Evolutionary conservation across 2,329 filamentous ascomycete species (phyloP), one percentile per base, ranked within the genome.

Genomic region (Beauveria sp.): DNA sequence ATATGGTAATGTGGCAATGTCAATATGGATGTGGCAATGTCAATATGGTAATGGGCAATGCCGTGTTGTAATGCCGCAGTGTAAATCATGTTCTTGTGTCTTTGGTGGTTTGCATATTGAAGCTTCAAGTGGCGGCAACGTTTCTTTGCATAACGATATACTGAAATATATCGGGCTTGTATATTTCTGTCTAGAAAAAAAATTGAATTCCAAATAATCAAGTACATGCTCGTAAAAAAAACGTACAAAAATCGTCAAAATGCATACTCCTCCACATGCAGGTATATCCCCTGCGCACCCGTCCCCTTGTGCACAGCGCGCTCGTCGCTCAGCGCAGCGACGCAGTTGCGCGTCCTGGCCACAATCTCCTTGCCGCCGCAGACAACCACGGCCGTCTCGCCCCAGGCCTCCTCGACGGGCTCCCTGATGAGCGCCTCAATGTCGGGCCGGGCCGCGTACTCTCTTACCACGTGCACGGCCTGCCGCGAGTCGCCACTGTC

Each of bases 291-390:
- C 68, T 87, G 84, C 0, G 84, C 84, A 1, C 83, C 84, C 0
- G 83, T 86, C 5, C 84, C 84, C 69, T 87, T 87, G 68, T 87
- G 84, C 24, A 87, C 84, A 0, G 81, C 84, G 46, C 84, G 73
- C 72, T 87, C 84, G 66, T 87, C 83, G 59, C 82, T 84, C 64
- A 87, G 64, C 34, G 72, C 73, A 2, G 80, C 79, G 3, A 87
- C 83, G 62, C 76, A 80, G 65, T 84, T 86, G 62, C 84, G 75
- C 16, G 82, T 79, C 51, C 73, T 73, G 2, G 81, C 75, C 1
- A 84, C 82, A 26, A 87, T 72, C 52, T 80, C 80, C 56, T 77
- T 78, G 1, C 84, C 84, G 16, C 83, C 84, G 64, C 84, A 87
- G 0, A 85, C 84, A 0, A 84, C 79, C 0, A 87, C 79, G 1